Evolutionary conservation across 257 asterid species (phyloP).

Genomic region (Datura wrightii): DNA sequence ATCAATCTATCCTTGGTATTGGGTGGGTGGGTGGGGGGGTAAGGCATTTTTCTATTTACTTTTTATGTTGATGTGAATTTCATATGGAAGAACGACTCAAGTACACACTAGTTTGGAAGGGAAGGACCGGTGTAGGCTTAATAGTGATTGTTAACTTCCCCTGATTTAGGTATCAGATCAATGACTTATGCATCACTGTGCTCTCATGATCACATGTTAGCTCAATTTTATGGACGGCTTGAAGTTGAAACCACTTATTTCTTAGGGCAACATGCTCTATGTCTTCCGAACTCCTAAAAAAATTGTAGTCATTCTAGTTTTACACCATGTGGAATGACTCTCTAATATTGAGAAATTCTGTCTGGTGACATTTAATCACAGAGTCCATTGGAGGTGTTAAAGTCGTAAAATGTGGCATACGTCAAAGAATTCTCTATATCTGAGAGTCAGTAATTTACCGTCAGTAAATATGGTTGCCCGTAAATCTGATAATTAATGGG

Average conservation of each 20-base stretch:
- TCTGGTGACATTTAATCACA: background rate
- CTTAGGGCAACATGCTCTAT: background rate
- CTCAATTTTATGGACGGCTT: background rate
- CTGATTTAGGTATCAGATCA: background rate
- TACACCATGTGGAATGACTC: background rate
- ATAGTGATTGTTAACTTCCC: background rate
- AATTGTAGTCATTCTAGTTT: background rate
- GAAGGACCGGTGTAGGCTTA: background rate
- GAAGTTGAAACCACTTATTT: background rate
- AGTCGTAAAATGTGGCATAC: background rate
- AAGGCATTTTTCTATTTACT: background rate
- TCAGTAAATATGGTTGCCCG: background rate
- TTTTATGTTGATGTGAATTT: background rate
- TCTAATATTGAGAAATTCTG: background rate
- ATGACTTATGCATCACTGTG: background rate
- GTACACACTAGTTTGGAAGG: background rate
- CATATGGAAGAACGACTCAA: background rate
- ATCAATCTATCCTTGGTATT: background rate
- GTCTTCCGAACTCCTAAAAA: background rate
- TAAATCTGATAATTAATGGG: background rate
- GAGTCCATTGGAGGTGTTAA: background rate
- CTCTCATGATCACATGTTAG: background rate
- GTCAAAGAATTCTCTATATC: background rate
- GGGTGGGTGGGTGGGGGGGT: background rate
- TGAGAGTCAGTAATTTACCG: background rate